Base-by-base conservation (phyloP, 2,329 filamentous ascomycete genomes). In the Alternaria solani region DNA sequence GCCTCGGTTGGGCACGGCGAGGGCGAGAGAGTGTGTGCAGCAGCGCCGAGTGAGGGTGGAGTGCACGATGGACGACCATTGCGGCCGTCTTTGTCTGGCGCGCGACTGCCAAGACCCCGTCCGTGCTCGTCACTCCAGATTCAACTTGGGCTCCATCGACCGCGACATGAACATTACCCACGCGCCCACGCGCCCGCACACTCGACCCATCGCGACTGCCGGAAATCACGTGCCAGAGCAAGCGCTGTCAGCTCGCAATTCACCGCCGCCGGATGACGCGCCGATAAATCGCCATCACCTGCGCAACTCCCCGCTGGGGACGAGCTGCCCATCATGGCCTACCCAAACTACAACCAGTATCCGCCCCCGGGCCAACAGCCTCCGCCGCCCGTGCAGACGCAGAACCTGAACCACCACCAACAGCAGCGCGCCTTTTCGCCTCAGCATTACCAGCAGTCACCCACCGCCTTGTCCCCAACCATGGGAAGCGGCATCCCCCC, bases 401-500 rank as follows among this genome's bases (percentile, higher is more conserved):
- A 75, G 64, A 83, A 84, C 42, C 73, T 74, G 66, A 57, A 84
- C 52, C 88, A 55, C 41, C 69, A 70, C 47, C 77, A 75, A 67
- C 66, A 84, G 52, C 88, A 63, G 59, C 72, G 75, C 64, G 53
- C 74, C 52, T 76, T 68, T 67, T 78, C 77, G n/a, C 77, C 77
- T 51, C 69, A 66, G 7, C 66, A 69, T 14, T 76, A 75, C 70
- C 70, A 74, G 66, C 88, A 89, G 44, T 85, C 82, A 51, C 81
- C 85, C 23, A 82, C 84, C 32, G 71, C 77, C 74, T 78, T 80
- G 74, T 81, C 90, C 79, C 86, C 75, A 5, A 75, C 68, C 59
- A 69, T 68, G 61, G 63, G 63, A 59, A 65, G 67, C 61, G 69
- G 70, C 59, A 69, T 89, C 49, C 91, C 91, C 49, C 89, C 91